phyloP scores from a whole-genome alignment of 1,284 basidiomycete genomes.

The Moniliophthora roreri region DNA sequence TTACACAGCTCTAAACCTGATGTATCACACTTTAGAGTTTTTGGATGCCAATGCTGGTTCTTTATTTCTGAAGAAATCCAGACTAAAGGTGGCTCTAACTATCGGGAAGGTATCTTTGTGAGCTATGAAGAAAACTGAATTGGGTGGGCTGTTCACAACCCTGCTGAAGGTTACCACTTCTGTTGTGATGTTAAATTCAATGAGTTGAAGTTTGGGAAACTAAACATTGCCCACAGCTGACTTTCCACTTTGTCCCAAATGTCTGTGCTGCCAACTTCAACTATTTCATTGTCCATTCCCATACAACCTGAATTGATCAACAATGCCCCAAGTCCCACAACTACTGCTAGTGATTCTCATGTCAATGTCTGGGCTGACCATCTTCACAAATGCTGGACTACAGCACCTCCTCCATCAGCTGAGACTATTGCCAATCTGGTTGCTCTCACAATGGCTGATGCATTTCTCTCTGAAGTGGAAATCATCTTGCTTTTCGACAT shows the following conservation, averaged over 20 bases:
- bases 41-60: neutral
- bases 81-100: neutral
- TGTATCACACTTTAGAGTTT: neutral
- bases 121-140: neutral
- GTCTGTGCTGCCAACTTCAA: too few relatives aligned
- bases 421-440: too few relatives aligned
- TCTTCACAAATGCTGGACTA: too few relatives aligned
- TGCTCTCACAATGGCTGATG: too few relatives aligned
- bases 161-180: neutral
- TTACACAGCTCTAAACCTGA: neutral
- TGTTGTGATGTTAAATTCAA: neutral
- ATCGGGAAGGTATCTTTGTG: slow-evolving; percentile 1
- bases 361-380: too few relatives aligned
- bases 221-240: neutral
- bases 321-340: too few relatives aligned
- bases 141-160: neutral
- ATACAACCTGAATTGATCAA: too few relatives aligned
- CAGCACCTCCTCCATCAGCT: too few relatives aligned
- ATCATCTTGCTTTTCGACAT: too few relatives aligned
- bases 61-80: neutral
- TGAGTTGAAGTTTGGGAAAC: neutral
- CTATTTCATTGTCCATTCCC: too few relatives aligned
- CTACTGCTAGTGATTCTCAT: too few relatives aligned
- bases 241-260: neutral
- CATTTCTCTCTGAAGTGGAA: too few relatives aligned